phyloP scores from a whole-genome alignment of 2,329 filamentous ascomycete genomes.

The Xylariaceae sp. region DNA sequence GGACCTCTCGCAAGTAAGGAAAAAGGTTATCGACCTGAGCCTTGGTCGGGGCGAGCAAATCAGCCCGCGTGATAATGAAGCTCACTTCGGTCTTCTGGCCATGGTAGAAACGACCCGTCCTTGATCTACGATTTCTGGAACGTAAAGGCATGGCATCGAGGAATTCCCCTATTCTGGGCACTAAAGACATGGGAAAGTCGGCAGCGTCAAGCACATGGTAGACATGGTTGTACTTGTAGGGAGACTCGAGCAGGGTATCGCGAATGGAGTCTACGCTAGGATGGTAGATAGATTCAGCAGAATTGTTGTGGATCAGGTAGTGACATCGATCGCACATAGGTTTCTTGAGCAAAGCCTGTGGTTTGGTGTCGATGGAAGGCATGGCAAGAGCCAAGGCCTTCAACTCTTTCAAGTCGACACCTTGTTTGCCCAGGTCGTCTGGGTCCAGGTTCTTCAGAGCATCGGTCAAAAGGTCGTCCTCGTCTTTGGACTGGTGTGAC shows the following conservation, averaged over 20 bases:
- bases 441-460: conserved; percentile 41
- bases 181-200: conserved; percentile 91
- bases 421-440: conserved; percentile 41
- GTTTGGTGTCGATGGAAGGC: conserved; percentile 12
- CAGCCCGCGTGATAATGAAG: conserved; percentile 86
- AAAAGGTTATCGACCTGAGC: conserved; percentile 80
- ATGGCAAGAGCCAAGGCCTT: conserved; percentile 33
- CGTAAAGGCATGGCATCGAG: conserved; percentile 71
- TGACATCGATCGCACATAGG: conserved; percentile 88
- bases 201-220: conserved; percentile 95
- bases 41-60: conserved; percentile 80
- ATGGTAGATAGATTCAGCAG: conserved; percentile 69
- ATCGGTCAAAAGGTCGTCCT: conserved; percentile 46
- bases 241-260: conserved; percentile 82
- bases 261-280: conserved; percentile 77
- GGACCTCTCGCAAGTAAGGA: conserved; percentile 74
- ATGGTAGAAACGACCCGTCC: conserved; percentile 58
- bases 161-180: conserved; percentile 69
- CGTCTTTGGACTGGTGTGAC: conserved; percentile 24
- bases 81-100: conserved; percentile 73
- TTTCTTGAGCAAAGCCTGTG: conserved; percentile 28
- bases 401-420: conserved; percentile 43
- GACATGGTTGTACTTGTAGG: conserved; percentile 86
- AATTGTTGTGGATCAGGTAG: conserved; percentile 70
- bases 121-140: conserved; percentile 74